phyloP scores from a whole-genome alignment of 1,284 basidiomycete genomes.

The Puccinia coronata region DNA sequence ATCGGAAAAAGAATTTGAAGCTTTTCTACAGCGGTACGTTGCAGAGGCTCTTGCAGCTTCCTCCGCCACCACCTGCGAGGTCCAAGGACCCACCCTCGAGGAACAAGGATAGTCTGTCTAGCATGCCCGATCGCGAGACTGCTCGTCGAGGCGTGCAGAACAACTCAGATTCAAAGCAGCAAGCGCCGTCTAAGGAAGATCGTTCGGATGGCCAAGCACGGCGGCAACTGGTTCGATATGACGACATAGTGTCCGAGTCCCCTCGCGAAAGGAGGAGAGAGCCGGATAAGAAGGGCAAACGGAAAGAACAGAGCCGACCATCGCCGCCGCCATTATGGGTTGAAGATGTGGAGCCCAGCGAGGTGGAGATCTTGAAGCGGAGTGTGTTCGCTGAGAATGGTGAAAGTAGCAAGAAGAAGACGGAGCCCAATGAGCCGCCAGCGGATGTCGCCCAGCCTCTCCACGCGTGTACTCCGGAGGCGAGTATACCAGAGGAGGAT shows the following conservation, averaged over 20 bases:
- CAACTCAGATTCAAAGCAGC: not conserved
- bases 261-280: not conserved
- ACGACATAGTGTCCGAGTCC: not conserved
- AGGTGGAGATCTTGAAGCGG: not conserved
- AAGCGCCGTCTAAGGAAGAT: not conserved
- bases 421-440: not conserved
- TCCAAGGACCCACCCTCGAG: not conserved
- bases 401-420: no score
- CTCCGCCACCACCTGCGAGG: slow-evolving; percentile 23
- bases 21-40: slow-evolving; percentile 33
- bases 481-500: no score
- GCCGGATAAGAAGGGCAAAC: slow-evolving; percentile 8
- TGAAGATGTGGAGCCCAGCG: slow-evolving; percentile 2
- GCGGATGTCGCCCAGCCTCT: not conserved
- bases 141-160: not conserved
- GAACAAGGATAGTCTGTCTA: not conserved
- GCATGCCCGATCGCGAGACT: not conserved
- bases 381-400: not conserved
- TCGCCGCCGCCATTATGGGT: slow-evolving; percentile 4
- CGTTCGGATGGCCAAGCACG: not conserved
- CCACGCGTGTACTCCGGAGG: no score
- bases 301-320: not conserved
- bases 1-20: slow-evolving; percentile 26
- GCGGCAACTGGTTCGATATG: slow-evolving; percentile 1
- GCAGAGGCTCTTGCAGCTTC: slow-evolving; percentile 14